phyloP scores from a whole-genome alignment of 2,329 filamentous ascomycete species.

The Fusarium fujikuroi region DNA sequence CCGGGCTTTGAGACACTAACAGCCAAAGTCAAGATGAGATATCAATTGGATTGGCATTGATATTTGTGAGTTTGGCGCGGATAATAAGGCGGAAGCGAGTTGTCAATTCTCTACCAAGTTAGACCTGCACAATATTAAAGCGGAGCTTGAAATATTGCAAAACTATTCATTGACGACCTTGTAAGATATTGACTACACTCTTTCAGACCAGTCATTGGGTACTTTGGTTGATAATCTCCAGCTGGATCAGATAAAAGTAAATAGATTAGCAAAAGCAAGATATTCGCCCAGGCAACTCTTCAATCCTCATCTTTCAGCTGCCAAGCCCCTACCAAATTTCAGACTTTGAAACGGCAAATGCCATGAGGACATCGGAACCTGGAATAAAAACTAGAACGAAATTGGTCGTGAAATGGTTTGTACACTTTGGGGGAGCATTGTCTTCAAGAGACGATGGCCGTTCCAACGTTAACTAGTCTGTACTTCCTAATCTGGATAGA shows the following conservation, averaged over 20 bases:
- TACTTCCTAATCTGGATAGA: background rate
- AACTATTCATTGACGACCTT: no score
- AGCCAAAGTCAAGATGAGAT: fast-evolving
- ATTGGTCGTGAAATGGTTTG: no score
- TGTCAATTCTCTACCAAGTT: background rate
- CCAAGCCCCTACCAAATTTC: no score
- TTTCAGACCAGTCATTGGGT: background rate
- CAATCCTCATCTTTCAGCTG: background rate
- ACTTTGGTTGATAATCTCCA: background rate
- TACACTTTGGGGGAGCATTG: background rate
- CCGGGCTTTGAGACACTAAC: background rate
- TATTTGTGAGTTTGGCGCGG: background rate
- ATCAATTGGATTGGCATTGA: background rate
- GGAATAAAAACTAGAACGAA: background rate
- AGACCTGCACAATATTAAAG: background rate
- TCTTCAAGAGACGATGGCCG: background rate
- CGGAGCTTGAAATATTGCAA: background rate
- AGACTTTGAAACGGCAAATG: fast-evolving
- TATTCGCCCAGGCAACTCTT: background rate
- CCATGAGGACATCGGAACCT: fast-evolving
- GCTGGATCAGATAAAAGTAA: no score
- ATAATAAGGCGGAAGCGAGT: background rate
- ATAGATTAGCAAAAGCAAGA: no score
- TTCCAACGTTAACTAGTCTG: fast-evolving
- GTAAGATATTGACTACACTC: background rate